phyloP scores from a whole-genome alignment of 2,329 filamentous ascomycete species.

The Bertia moriformis region DNA sequence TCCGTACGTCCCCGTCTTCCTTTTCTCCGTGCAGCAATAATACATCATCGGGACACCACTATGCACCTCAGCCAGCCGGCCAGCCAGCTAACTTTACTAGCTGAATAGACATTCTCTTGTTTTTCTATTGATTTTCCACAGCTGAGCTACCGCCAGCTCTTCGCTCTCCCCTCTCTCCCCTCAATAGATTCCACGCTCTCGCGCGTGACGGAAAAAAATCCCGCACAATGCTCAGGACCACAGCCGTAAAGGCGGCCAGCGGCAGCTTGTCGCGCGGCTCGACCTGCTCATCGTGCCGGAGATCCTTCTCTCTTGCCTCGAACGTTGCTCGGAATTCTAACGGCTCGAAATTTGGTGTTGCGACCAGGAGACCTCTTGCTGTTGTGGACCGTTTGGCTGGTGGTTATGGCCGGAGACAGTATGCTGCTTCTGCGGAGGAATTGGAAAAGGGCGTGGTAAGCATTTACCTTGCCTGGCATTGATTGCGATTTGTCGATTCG shows the following conservation, averaged over 20 bases:
- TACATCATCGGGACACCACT: slow-evolving; percentile 17
- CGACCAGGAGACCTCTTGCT: slow-evolving; percentile 23
- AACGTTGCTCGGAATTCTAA: slow-evolving; percentile 11
- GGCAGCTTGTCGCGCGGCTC: slow-evolving; percentile 18
- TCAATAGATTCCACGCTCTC: too few relatives aligned
- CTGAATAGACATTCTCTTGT: too few relatives aligned
- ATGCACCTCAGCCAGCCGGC: slow-evolving; percentile 20
- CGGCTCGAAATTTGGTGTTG: slow-evolving; percentile 17
- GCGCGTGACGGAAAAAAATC: slow-evolving; percentile 11
- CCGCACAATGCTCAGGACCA: slow-evolving; percentile 20
- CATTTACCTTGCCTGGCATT: slow-evolving; percentile 5
- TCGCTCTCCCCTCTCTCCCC: too few relatives aligned
- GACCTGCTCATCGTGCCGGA: slow-evolving; percentile 13
- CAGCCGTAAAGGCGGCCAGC: slow-evolving; percentile 20
- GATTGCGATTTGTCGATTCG: too few relatives aligned
- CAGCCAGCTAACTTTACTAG: too few relatives aligned
- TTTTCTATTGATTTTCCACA: too few relatives aligned
- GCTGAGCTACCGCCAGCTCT: too few relatives aligned
- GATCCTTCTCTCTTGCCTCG: slow-evolving; percentile 16
- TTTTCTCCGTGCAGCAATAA: slow-evolving; percentile 5
- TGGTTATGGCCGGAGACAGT: slow-evolving; percentile 27
- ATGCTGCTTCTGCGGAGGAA: slow-evolving; percentile 39
- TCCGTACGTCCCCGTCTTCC: not conserved
- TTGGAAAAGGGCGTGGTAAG: slow-evolving; percentile 52
- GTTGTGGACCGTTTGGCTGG: slow-evolving; percentile 18